A percentile compares a stretch with the other conserved stretches of the same genome.
phyloP scores from a whole-genome alignment of 306 rosid genomes.

The Cicer yamashitae region DNA sequence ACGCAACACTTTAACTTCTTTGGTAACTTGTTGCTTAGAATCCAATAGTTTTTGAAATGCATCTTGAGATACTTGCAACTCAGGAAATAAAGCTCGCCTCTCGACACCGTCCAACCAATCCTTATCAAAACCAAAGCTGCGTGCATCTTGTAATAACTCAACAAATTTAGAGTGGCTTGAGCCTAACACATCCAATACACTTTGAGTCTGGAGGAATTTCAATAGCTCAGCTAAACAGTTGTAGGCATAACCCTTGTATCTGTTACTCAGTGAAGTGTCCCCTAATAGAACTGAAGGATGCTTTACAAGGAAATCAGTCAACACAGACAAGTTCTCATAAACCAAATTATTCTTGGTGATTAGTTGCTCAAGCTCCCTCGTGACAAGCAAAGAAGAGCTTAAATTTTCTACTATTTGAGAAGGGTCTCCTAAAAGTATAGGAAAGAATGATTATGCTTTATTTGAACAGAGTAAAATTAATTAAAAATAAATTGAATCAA shows the following conservation, averaged over 20 bases:
- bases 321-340: constrained; percentile 27
- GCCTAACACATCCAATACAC: constrained; percentile 20
- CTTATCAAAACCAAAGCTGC: background rate
- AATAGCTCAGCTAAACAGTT: constrained; percentile 6
- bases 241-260: constrained; percentile 23
- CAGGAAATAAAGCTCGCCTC: background rate
- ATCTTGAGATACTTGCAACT: background rate
- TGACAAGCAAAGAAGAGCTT: background rate
- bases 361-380: background rate
- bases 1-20: background rate
- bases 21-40: background rate
- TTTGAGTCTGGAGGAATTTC: constrained; percentile 26
- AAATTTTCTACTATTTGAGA: background rate
- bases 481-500: background rate
- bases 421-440: background rate
- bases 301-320: constrained; percentile 17
- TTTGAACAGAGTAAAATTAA: background rate
- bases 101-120: constrained; percentile 1
- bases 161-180: constrained; percentile 14
- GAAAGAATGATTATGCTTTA: background rate
- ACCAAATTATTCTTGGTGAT: background rate
- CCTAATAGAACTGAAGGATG: background rate
- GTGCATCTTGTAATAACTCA: constrained; percentile 21
- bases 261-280: background rate
- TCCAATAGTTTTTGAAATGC: background rate